These are phyloP conservation scores for Rhamnella rubrinervis DNA, from an alignment of 331 rosid species.

Conservation along the genomic window DNA sequence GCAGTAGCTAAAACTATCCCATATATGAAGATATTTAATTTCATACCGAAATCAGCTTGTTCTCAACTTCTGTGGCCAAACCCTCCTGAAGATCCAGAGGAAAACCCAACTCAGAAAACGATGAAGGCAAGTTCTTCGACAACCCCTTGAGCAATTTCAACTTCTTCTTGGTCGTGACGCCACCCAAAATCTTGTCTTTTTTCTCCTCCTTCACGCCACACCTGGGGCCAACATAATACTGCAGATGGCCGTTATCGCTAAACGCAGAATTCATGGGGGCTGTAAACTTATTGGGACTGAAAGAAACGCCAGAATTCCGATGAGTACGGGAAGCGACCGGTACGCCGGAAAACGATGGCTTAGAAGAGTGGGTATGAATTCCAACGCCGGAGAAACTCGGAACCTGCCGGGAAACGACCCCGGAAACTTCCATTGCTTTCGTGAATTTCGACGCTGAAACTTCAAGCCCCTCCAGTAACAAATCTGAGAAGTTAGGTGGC, in stretches of 20 bases:
- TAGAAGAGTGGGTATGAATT: background rate
- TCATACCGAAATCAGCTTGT: slow-evolving; percentile 50
- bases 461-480: background rate
- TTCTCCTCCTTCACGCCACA: slow-evolving; percentile 37
- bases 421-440: slow-evolving; percentile 64
- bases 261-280: slow-evolving; percentile 38
- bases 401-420: slow-evolving; percentile 46
- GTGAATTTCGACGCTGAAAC: background rate
- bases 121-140: slow-evolving; percentile 22
- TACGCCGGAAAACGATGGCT: background rate
- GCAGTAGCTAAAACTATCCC: background rate
- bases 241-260: slow-evolving; percentile 51
- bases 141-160: slow-evolving; percentile 56
- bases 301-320: slow-evolving; percentile 16
- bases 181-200: slow-evolving; percentile 24
- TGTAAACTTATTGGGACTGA: slow-evolving; percentile 16
- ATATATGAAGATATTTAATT: background rate
- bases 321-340: slow-evolving; percentile 7
- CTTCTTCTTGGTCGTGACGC: slow-evolving; percentile 46
- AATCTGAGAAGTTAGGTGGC: background rate
- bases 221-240: slow-evolving; percentile 36
- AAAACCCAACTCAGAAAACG: slow-evolving; percentile 40
- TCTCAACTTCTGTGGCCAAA: slow-evolving; percentile 36
- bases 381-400: slow-evolving; percentile 24
- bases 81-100: slow-evolving; percentile 26